Evolutionary conservation across 1,284 basidiomycete species (phyloP), one percentile per base, ranked within the genome.

Genomic region (Rhodotorula sp.): DNA sequence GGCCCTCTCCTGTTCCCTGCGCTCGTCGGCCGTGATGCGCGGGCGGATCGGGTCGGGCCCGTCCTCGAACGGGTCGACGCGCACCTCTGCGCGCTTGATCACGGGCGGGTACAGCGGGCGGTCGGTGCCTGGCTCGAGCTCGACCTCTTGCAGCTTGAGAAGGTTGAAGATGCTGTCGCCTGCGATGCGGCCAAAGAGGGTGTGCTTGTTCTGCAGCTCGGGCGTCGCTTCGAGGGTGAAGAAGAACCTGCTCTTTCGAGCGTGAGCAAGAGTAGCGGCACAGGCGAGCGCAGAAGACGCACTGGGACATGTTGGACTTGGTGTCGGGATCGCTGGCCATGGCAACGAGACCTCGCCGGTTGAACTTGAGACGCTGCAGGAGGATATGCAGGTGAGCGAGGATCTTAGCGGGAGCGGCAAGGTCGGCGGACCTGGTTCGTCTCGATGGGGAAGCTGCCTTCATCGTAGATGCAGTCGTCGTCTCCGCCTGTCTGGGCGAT

Each of bases 21-120:
- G 90, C 82, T 98, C 94, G 2, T 89, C 91, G 0, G 92, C 92
- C 0, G 96, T 99, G 74, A 97, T 97, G n/a, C 96, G 89, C 1
- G 96, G 95, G 44, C 94, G 86, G 75, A 98, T 96, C 56, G 67
- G 67, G 19, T 72, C 70, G n/a, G 55, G 17, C 52, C 49, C 44
- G 79, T 98, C 94, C 61, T 89, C 87, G 80, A 97, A 98, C 0
- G 96, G 95, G 79, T 72, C 64, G 53, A 66, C 61, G 25, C 62
- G 27, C 2, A 74, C 60, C 55, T 69, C 67, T 49, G 69, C 64
- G 27, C 62, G 58, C 74, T 89, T 89, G 80, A 99, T 92, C 79
- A 91, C 94, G 0, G 94, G 93, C 0, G 96, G 93, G 74, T 96
- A 95, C 63, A 94, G 80, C 2, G 96, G 96, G 63, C 89, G 85